Conservation (phyloP, 2,329 filamentous ascomycete genomes). For the Myriosclerotinia duriaeana region DNA sequence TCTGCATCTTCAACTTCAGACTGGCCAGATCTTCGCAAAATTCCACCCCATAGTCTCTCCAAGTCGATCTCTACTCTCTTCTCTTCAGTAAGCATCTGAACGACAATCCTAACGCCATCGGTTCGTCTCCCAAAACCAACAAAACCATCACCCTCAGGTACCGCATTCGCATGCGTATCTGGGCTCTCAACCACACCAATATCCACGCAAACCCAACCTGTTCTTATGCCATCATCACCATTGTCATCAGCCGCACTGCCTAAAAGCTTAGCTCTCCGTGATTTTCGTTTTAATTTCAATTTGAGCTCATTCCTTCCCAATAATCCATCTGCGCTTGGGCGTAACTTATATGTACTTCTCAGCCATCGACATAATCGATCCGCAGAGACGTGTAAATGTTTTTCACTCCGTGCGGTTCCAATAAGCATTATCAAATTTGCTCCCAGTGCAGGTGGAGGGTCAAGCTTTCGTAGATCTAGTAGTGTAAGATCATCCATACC, state of each 20-base stretch:
- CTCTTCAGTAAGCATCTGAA: conserved; percentile 71
- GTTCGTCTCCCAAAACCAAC: conserved; percentile 72
- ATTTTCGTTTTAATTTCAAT: conserved; percentile 76
- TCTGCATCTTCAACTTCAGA: conserved; percentile 20
- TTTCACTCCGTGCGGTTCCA: conserved; percentile 85
- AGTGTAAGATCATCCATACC: conserved; percentile 80
- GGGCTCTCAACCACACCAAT: conserved; percentile 67
- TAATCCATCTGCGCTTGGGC: conserved; percentile 80
- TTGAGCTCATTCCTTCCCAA: conserved; percentile 90
- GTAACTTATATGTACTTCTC: conserved; percentile 67
- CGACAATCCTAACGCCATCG: conserved; percentile 61
- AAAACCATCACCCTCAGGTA: conserved; percentile 54
- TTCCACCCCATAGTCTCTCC: conserved; percentile 58
- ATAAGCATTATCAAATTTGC: conserved; percentile 90
- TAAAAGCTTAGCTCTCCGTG: conserved; percentile 77
- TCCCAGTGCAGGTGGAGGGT: conserved; percentile 84
- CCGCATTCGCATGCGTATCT: conserved; percentile 43
- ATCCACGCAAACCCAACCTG: conserved; percentile 96
- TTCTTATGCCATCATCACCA: conserved; percentile 81
- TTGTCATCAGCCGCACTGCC: conserved; percentile 64
- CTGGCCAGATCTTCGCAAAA: conserved; percentile 32
- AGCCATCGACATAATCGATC: conserved; percentile 89
- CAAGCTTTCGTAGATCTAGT: conserved; percentile 78
- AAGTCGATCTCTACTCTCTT: conserved; percentile 67
- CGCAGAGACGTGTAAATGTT: conserved; percentile 87